Evolutionary conservation across 805 yeast species (phyloP).

Genomic region (Starmerella stigmatis): DNA sequence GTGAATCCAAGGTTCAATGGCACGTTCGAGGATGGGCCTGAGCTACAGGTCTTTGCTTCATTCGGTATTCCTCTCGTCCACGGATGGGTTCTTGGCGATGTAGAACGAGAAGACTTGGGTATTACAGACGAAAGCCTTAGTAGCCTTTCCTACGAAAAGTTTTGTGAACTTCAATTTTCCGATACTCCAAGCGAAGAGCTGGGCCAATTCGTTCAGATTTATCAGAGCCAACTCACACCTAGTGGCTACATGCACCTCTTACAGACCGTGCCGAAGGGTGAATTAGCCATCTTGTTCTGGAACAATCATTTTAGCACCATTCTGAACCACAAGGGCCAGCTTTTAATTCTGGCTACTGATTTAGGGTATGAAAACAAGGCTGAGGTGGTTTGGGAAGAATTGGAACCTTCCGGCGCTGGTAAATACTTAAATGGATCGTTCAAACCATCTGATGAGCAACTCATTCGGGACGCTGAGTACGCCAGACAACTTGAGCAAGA

Average conservation of each 20-base stretch:
- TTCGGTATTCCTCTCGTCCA: constrained; percentile 59
- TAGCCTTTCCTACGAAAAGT: constrained; percentile 36
- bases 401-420: constrained; percentile 66
- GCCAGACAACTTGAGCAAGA: constrained; percentile 29
- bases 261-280: constrained; percentile 39
- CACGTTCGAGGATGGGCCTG: constrained; percentile 43
- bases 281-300: constrained; percentile 65
- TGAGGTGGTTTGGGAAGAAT: constrained; percentile 72
- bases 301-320: constrained; percentile 82
- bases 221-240: constrained; percentile 67
- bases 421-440: constrained; percentile 59
- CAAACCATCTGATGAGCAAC: constrained; percentile 31
- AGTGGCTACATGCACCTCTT: constrained; percentile 48
- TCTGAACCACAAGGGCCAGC: constrained; percentile 34
- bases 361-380: constrained; percentile 42
- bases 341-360: constrained; percentile 67
- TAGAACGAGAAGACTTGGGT: constrained; percentile 32
- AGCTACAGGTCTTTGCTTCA: constrained; percentile 45
- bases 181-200: constrained; percentile 40
- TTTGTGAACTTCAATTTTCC: constrained; percentile 51
- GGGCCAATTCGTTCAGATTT: constrained; percentile 44
- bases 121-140: constrained; percentile 25
- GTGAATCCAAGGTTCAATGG: constrained; percentile 65
- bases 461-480: constrained; percentile 25
- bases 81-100: constrained; percentile 53